Percentiles rank a stretch among this genome's conserved stretches.
Evolutionary conservation across 257 asterid genomes (phyloP).

Genomic region (Coffea eugenioides): DNA sequence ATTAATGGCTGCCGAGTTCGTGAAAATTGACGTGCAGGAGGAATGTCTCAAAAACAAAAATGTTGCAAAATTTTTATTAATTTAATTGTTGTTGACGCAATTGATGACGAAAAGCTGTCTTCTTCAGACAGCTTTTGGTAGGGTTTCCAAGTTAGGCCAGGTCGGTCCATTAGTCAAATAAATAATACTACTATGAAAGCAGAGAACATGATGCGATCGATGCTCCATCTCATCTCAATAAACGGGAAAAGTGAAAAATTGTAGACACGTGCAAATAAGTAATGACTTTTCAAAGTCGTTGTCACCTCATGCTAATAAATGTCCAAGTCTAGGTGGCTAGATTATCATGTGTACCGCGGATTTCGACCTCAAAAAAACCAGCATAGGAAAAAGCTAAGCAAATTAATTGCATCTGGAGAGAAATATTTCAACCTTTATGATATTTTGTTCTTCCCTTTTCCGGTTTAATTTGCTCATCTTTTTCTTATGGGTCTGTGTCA

Average conservation of each 20-base stretch:
- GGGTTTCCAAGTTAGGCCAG: conserved; percentile 25
- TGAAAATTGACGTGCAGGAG: neutral
- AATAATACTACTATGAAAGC: neutral
- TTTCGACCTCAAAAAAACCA: neutral
- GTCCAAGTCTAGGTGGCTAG: neutral
- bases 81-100: neutral
- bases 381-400: neutral
- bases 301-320: conserved; percentile 17
- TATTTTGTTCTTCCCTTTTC: neutral
- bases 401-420: neutral
- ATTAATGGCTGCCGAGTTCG: too few species aligned
- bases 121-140: neutral
- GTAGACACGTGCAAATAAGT: conserved; percentile 16
- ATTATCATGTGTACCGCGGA: too few species aligned
- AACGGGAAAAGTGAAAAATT: conserved; percentile 9
- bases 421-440: neutral
- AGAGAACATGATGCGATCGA: neutral
- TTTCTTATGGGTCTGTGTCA: too few species aligned
- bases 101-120: neutral
- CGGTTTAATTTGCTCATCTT: too few species aligned
- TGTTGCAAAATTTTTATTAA: too few species aligned
- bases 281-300: conserved; percentile 18
- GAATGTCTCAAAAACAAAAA: neutral
- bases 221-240: neutral
- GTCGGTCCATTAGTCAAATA: conserved; percentile 21